Evolutionary conservation across 2,329 filamentous ascomycete genomes (phyloP).

Genomic region (Colletotrichum phormii): DNA sequence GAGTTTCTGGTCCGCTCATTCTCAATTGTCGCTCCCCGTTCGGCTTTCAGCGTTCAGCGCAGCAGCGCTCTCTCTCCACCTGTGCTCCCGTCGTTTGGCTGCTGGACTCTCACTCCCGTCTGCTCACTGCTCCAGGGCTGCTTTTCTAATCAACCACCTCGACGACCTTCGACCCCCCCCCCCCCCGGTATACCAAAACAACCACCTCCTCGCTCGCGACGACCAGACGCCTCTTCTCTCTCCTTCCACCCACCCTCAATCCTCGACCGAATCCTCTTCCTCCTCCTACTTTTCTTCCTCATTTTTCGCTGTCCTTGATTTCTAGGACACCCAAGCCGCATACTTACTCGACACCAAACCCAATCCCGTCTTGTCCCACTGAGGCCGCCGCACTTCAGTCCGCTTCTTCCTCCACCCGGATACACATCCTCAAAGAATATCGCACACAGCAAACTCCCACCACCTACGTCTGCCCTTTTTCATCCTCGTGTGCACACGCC

Average conservation of each 20-base stretch:
- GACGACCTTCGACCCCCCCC: constrained; percentile 8
- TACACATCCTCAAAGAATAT: neutral
- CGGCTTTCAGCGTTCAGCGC: neutral
- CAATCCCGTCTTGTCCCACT: constrained; percentile 17
- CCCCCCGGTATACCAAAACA: neutral
- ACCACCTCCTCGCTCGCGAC: constrained; percentile 6
- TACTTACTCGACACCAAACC: constrained; percentile 12
- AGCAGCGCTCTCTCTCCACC: neutral
- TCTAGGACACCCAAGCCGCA: constrained; percentile 18
- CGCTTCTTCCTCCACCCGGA: neutral
- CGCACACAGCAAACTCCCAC: neutral
- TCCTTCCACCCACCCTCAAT: constrained; percentile 23
- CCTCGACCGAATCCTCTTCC: constrained; percentile 37
- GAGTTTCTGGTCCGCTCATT: constrained; percentile 24
- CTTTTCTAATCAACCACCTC: constrained; percentile 38
- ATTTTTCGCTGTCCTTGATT: constrained; percentile 6
- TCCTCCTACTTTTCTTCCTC: constrained; percentile 21
- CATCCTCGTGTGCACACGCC: constrained; percentile 27
- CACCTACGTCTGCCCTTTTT: constrained; percentile 12
- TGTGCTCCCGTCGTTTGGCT: too few relatives aligned
- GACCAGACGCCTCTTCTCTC: constrained; percentile 1
- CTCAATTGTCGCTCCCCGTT: constrained; percentile 15
- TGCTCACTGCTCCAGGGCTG: neutral
- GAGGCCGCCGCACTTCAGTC: constrained; percentile 28
- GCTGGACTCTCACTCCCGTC: neutral